These are phyloP conservation scores for Lecanicillium sp. DNA, from an alignment of 2,329 filamentous ascomycete genomes.

Conservation along the genomic window DNA sequence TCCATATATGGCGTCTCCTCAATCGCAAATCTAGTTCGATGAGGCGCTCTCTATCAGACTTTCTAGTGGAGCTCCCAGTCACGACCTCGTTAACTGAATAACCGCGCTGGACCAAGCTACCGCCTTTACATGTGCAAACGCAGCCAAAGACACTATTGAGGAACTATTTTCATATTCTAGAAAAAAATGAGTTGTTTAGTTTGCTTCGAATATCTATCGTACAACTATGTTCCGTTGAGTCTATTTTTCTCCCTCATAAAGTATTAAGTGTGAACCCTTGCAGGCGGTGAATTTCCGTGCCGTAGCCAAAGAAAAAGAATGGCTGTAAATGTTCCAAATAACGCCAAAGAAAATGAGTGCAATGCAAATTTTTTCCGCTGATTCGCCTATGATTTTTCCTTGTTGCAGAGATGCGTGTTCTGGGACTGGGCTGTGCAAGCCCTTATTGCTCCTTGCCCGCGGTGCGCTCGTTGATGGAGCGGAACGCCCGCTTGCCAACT, in stretches of 20 bases:
- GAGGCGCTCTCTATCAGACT: too few relatives aligned
- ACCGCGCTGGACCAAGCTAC: too few relatives aligned
- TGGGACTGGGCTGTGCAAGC: background rate
- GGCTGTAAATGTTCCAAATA: conserved; percentile 4
- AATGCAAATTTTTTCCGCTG: background rate
- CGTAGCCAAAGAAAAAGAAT: conserved; percentile 1
- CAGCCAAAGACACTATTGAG: background rate
- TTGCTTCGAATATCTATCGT: conserved; percentile 2
- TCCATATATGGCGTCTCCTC: too few relatives aligned
- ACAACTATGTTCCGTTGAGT: background rate
- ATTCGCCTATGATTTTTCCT: background rate
- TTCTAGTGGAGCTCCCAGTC: conserved; percentile 3
- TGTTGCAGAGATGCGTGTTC: background rate
- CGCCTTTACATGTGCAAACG: too few relatives aligned
- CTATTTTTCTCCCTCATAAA: background rate
- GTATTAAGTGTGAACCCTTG: background rate
- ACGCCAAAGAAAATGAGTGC: conserved; percentile 7
- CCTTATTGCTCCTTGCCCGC: conserved; percentile 10
- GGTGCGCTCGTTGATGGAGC: conserved; percentile 58
- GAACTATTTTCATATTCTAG: background rate
- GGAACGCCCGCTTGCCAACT: conserved; percentile 83
- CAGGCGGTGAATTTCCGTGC: background rate
- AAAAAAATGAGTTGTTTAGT: background rate
- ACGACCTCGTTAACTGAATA: conserved; percentile 28
- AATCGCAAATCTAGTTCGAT: too few relatives aligned